Base-by-base conservation (phyloP, 2,329 filamentous ascomycete species). In the Ascochyta koolunga region DNA sequence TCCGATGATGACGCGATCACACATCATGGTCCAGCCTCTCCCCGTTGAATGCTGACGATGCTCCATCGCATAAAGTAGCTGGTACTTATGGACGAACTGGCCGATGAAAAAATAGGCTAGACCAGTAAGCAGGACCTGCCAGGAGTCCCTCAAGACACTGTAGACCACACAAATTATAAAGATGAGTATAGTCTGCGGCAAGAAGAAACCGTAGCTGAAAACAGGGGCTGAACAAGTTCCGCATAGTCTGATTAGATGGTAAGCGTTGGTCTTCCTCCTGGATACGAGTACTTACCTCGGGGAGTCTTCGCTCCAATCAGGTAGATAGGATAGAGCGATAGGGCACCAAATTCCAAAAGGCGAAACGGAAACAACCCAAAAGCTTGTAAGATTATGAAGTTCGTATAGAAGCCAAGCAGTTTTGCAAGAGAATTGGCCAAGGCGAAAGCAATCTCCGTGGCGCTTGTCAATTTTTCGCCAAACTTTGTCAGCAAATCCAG, bases 131-230 rank as follows among this genome's bases (percentile, higher is more conserved):
- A 96, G 84, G 11, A 98, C 89, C 47, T 89, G 81, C 78, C 88
- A 96, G 0, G 93, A 95, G 42, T 84, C 83, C 0, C 86, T 86
- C 11, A 98, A 81, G 16, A 96, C 88, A 69, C 91, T 96, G 80
- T 99, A 99, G 6, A 98, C 93, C 35, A 96, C 83, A 68, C 95
- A 98, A 25, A 99, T 89, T 68, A 98, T 96, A 76, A 97, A 93
- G 15, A 98, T 87, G 10, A 99, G 84, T 51, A 99, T 85, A 0
- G 93, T 91, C 19, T 95, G 96, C 0, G 95, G 95, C 6, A 99
- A 83, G 66, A 92, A 98, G 76, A 97, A 97, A 19, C 95, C 95
- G 67, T 99, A 99, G 73, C 90, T 93, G 77, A 99, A 99, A 9
- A 89, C 81, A 0, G 92, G 90, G 96, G 93, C 56, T 89, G 85